Evolutionary conservation across 306 rosid species (phyloP).

Genomic region (Mimosa bimucronata): DNA sequence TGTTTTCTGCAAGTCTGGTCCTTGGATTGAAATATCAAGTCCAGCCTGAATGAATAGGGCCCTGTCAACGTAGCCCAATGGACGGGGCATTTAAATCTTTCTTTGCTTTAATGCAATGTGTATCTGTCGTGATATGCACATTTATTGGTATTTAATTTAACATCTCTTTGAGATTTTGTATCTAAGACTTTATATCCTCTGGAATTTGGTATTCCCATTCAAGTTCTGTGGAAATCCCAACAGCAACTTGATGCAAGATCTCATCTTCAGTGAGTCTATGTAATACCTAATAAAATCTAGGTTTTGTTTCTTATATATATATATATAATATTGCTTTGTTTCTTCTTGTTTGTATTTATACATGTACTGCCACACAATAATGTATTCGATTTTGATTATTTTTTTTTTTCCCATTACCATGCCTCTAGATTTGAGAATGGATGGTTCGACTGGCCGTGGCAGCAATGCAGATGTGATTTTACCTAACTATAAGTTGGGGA

Average conservation of each 20-base stretch:
- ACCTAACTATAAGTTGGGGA: conserved; percentile 84
- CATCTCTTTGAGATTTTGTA: conserved; percentile 2
- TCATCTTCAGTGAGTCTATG: conserved; percentile 23
- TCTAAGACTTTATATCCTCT: conserved; percentile 11
- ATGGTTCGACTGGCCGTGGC: conserved; percentile 51
- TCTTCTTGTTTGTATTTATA: conserved; percentile 7
- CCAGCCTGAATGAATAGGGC: too few relatives aligned
- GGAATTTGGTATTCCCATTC: conserved; percentile 16
- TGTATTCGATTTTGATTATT: conserved; percentile 14
- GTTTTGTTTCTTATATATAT: not conserved
- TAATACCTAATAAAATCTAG: conserved; percentile 19
- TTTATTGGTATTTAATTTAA: conserved; percentile 3
- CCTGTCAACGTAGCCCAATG: too few relatives aligned
- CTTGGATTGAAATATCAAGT: too few relatives aligned
- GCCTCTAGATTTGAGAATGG: conserved; percentile 58
- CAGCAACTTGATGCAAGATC: conserved; percentile 5
- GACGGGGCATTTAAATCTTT: too few relatives aligned
- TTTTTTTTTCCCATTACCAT: conserved; percentile 30
- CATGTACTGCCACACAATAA: not conserved
- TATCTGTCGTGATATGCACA: conserved; percentile 17
- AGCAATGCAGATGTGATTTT: conserved; percentile 62
- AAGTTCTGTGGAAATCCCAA: not conserved
- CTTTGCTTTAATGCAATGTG: conserved; percentile 1
- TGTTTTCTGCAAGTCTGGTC: too few relatives aligned
- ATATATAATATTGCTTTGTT: not conserved